A percentile compares a stretch with the other conserved stretches of the same genome.
phyloP scores from a whole-genome alignment of 2,329 filamentous ascomycete species.

The Penicillium sp. region DNA sequence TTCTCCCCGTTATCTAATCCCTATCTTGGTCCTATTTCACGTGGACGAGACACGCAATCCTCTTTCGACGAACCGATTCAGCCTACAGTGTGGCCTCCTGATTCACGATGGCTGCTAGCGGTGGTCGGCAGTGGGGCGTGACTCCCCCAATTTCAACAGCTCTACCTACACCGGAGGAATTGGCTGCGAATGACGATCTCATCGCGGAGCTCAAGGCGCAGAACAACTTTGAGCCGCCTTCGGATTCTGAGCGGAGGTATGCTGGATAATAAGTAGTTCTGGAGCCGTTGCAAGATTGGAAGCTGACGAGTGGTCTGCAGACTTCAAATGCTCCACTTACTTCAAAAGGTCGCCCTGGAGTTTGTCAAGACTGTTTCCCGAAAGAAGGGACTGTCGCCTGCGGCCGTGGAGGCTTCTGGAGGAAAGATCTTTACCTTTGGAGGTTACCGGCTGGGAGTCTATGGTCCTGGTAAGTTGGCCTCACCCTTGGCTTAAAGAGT shows the following conservation, averaged over 20 bases:
- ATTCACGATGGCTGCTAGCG: slow-evolving; percentile 38
- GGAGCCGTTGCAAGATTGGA: background rate
- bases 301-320: slow-evolving; percentile 45
- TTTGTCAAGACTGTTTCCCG: slow-evolving; percentile 82
- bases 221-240: slow-evolving; percentile 84
- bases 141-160: slow-evolving; percentile 79
- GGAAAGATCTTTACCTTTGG: slow-evolving; percentile 96
- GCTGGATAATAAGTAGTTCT: background rate
- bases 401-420: slow-evolving; percentile 77
- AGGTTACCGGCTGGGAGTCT: slow-evolving; percentile 92
- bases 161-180: slow-evolving; percentile 75
- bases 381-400: slow-evolving; percentile 71
- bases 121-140: slow-evolving; percentile 64
- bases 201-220: slow-evolving; percentile 82
- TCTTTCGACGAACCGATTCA: background rate
- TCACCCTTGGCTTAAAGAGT: background rate
- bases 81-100: background rate
- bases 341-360: slow-evolving; percentile 79
- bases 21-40: slow-evolving; percentile 9
- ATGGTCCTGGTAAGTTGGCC: slow-evolving; percentile 66
- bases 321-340: slow-evolving; percentile 69
- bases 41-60: slow-evolving; percentile 1
- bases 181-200: slow-evolving; percentile 73
- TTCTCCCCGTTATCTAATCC: slow-evolving; percentile 20
- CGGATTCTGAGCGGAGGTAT: slow-evolving; percentile 82